Percentiles rank a stretch among this genome's conserved stretches.
Conservation (phyloP, 306 rosid species). For the Ormosia emarginata region DNA sequence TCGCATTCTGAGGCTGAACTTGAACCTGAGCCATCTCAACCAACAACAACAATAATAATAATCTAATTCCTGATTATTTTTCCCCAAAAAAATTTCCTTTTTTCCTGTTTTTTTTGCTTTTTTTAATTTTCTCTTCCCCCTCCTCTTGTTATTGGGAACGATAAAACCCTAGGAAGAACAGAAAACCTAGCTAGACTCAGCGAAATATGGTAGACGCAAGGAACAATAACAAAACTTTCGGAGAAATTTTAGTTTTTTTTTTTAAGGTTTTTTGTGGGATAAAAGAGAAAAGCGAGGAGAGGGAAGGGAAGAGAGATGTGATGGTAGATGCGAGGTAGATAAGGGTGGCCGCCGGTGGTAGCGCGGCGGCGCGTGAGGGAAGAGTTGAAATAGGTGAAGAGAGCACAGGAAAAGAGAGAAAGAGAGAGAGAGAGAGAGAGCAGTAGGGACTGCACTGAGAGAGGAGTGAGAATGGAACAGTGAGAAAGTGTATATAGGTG, state of each 20-base stretch:
- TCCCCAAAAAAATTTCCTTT: not conserved
- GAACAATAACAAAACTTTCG: not conserved
- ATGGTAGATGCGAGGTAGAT: slow-evolving; percentile 51
- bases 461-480: not conserved
- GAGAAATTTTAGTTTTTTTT: not conserved
- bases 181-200: slow-evolving; percentile 16
- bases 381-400: not conserved
- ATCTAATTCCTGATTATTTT: not conserved
- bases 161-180: slow-evolving; percentile 50
- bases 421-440: not conserved
- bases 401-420: not conserved
- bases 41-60: not conserved
- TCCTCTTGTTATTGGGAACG: slow-evolving; percentile 73
- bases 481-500: slow-evolving; percentile 13
- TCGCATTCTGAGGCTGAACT: slow-evolving; percentile 69
- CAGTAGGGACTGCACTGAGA: slow-evolving; percentile 50
- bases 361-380: slow-evolving; percentile 48
- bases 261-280: not conserved
- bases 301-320: slow-evolving; percentile 64
- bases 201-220: slow-evolving; percentile 5
- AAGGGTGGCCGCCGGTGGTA: slow-evolving; percentile 43
- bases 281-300: slow-evolving; percentile 66
- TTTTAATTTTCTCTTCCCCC: slow-evolving; percentile 69
- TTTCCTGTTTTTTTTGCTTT: not conserved
- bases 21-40: slow-evolving; percentile 85